Evolutionary conservation across 768 basidiomycete species (phyloP).

Genomic region (Cystobasidium tubakii): DNA sequence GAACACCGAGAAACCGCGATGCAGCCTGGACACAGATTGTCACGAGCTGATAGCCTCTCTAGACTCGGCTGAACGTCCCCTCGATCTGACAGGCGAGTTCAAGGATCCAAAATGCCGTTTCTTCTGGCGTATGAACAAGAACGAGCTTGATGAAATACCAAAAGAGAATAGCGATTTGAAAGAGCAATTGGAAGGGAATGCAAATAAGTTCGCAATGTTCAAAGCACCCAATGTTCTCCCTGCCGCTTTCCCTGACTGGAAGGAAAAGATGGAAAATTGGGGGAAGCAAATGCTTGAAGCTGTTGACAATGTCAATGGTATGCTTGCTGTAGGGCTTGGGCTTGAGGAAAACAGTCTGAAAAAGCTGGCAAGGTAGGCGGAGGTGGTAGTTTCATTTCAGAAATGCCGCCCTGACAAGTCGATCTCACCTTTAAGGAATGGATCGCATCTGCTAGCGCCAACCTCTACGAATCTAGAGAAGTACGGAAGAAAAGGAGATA

Average conservation of each 20-base stretch:
- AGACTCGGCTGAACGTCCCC: slow-evolving; percentile 70
- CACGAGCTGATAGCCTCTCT: slow-evolving; percentile 69
- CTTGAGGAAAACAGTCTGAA: slow-evolving; percentile 55
- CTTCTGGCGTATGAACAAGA: slow-evolving; percentile 76
- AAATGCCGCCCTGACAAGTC: no score
- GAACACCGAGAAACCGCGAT: slow-evolving; percentile 74
- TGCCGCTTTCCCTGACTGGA: slow-evolving; percentile 63
- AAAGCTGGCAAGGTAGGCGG: slow-evolving; percentile 23
- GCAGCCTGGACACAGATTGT: slow-evolving; percentile 64
- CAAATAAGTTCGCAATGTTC: slow-evolving; percentile 65
- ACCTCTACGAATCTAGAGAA: slow-evolving; percentile 83
- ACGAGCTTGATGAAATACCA: slow-evolving; percentile 41
- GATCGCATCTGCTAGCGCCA: slow-evolving; percentile 87
- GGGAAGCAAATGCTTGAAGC: slow-evolving; percentile 79
- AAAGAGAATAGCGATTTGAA: not conserved
- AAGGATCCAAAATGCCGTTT: slow-evolving; percentile 94
- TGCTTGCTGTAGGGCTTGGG: slow-evolving; percentile 77
- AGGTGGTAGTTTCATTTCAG: no score
- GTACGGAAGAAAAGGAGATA: slow-evolving; percentile 71
- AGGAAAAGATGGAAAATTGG: slow-evolving; percentile 73
- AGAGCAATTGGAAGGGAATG: slow-evolving; percentile 60
- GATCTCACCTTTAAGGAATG: no score
- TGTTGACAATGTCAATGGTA: slow-evolving; percentile 77
- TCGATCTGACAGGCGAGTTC: slow-evolving; percentile 59
- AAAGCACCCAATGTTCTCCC: slow-evolving; percentile 81